A percentile compares a stretch with the other conserved stretches of the same genome.
Conservation (phyloP, 2,329 filamentous ascomycete species). For the Verticillium tricorpus region DNA sequence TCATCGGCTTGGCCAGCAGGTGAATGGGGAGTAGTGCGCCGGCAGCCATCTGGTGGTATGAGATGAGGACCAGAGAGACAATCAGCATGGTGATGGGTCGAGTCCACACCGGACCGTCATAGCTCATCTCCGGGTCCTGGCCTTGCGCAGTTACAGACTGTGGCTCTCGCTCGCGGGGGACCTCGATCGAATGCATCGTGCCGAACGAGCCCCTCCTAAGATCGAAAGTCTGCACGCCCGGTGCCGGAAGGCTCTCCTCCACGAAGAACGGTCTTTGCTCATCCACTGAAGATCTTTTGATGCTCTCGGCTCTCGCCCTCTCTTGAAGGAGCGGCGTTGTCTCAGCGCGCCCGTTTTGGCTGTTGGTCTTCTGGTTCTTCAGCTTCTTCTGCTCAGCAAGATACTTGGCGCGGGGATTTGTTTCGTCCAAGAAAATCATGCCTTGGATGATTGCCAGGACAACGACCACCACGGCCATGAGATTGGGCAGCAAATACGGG, state of each 20-base stretch:
- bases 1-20: slow-evolving; percentile 30
- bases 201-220: slow-evolving; percentile 33
- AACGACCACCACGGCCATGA: slow-evolving; percentile 60
- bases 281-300: slow-evolving; percentile 14
- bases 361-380: background rate
- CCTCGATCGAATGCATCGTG: slow-evolving; percentile 34
- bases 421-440: slow-evolving; percentile 55
- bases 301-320: slow-evolving; percentile 19
- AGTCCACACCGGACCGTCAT: slow-evolving; percentile 27
- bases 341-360: slow-evolving; percentile 15
- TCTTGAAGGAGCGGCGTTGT: slow-evolving; percentile 19
- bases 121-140: slow-evolving; percentile 7
- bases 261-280: slow-evolving; percentile 22
- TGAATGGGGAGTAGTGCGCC: slow-evolving; percentile 36
- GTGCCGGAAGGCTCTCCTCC: slow-evolving; percentile 28
- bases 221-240: slow-evolving; percentile 29
- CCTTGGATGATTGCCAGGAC: slow-evolving; percentile 60
- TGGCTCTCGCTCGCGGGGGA: slow-evolving; percentile 7
- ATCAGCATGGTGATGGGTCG: slow-evolving; percentile 37
- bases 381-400: slow-evolving; percentile 17
- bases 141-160: slow-evolving; percentile 8
- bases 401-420: slow-evolving; percentile 23
- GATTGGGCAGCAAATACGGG: slow-evolving; percentile 56
- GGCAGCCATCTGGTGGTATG: slow-evolving; percentile 43
- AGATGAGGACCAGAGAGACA: slow-evolving; percentile 32